A percentile compares a stretch with the other conserved stretches of the same genome.
Evolutionary conservation across 1,139 yeast species (phyloP).

Genomic region (Blastobotrys elegans): DNA sequence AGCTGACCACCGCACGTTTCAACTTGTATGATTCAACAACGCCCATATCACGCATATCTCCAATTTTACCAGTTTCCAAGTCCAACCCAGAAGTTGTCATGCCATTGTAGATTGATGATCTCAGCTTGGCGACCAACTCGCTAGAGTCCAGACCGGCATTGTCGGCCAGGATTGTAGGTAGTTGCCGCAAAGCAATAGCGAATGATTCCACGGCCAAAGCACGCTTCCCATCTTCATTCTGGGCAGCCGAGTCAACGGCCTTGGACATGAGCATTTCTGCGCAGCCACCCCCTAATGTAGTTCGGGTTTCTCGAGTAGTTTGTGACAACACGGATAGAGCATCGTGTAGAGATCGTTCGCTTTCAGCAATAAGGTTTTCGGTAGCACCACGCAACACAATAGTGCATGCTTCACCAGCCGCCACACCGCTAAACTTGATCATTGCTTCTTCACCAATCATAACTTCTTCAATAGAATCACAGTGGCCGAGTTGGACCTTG

Average conservation of each 20-base stretch:
- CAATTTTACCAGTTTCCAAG: constrained; percentile 73
- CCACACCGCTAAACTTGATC: constrained; percentile 89
- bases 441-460: constrained; percentile 85
- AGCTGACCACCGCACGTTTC: constrained; percentile 90
- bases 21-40: constrained; percentile 88
- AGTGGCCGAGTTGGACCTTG: constrained; percentile 75
- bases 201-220: constrained; percentile 92
- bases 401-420: constrained; percentile 96
- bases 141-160: constrained; percentile 96
- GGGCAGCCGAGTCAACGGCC: constrained; percentile 94
- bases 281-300: constrained; percentile 97
- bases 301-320: constrained; percentile 90
- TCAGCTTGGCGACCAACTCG: constrained; percentile 82
- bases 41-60: constrained; percentile 92
- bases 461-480: constrained; percentile 86
- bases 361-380: constrained; percentile 91
- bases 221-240: constrained; percentile 89
- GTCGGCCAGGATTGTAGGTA: constrained; percentile 93
- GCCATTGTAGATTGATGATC: constrained; percentile 92
- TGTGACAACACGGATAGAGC: constrained; percentile 94
- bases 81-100: constrained; percentile 89
- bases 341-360: constrained; percentile 95
- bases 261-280: constrained; percentile 97
- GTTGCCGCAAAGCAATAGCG: constrained; percentile 88
- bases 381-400: constrained; percentile 96